Percentiles rank a stretch among this genome's conserved stretches.
phyloP scores from a whole-genome alignment of 805 yeast genomes.

The Candida ovalis region DNA sequence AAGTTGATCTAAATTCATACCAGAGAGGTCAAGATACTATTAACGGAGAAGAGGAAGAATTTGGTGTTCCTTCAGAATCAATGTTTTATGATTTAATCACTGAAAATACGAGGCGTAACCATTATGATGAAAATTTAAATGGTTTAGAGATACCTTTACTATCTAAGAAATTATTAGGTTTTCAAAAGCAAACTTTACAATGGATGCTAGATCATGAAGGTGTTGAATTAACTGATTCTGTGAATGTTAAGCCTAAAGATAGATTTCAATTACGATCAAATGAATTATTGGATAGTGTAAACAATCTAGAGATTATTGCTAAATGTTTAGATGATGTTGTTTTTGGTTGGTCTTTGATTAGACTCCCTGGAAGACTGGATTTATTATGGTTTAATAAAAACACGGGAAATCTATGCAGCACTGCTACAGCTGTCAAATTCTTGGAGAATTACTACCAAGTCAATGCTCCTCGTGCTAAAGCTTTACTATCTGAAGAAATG shows the following conservation, averaged over 20 bases:
- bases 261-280: not conserved
- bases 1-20: constrained; percentile 7
- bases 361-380: constrained; percentile 2
- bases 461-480: constrained; percentile 39
- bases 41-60: not conserved
- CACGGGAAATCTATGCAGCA: constrained; percentile 44
- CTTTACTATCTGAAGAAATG: constrained; percentile 91
- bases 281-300: not conserved
- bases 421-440: constrained; percentile 28
- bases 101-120: constrained; percentile 34
- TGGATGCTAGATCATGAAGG: constrained; percentile 58
- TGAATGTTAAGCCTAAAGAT: not conserved
- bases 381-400: constrained; percentile 45
- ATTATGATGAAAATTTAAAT: constrained; percentile 6
- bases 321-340: constrained; percentile 37
- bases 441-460: constrained; percentile 10
- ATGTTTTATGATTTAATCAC: constrained; percentile 50
- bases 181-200: constrained; percentile 50
- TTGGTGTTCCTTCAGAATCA: constrained; percentile 22
- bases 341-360: constrained; percentile 50
- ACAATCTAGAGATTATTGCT: constrained; percentile 24
- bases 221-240: constrained; percentile 14
- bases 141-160: constrained; percentile 15
- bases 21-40: not conserved
- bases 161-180: constrained; percentile 29